Conservation (phyloP, 2,329 filamentous ascomycete species). For the Aschersonia sp. region DNA sequence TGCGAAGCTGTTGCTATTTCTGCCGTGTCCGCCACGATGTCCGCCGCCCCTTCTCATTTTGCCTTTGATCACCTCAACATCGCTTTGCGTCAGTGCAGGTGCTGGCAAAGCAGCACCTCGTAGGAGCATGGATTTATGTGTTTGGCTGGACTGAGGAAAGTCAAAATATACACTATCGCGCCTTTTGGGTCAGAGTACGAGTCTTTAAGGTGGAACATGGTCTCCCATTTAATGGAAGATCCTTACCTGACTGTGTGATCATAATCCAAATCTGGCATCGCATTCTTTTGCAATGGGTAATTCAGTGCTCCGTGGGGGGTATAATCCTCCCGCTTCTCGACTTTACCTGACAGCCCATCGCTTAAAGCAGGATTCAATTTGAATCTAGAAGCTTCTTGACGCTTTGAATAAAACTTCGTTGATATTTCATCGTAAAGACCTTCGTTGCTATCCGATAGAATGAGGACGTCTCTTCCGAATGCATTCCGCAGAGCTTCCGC, state of each 20-base stretch:
- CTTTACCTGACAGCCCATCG: slow-evolving; percentile 63
- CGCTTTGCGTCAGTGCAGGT: slow-evolving; percentile 57
- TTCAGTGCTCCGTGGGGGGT: slow-evolving; percentile 69
- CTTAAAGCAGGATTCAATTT: slow-evolving; percentile 62
- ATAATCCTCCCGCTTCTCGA: slow-evolving; percentile 72
- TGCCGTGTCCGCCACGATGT: not conserved
- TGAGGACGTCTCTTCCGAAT: slow-evolving; percentile 63
- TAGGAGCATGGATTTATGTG: slow-evolving; percentile 89
- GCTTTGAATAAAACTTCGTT: slow-evolving; percentile 83
- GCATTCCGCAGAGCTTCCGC: slow-evolving; percentile 70
- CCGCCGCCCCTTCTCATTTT: not conserved
- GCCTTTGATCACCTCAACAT: slow-evolving; percentile 58
- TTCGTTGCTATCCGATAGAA: slow-evolving; percentile 72
- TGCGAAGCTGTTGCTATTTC: not conserved
- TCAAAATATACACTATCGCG: slow-evolving; percentile 62
- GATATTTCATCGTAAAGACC: slow-evolving; percentile 72
- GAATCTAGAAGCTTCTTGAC: slow-evolving; percentile 50
- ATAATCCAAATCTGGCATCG: slow-evolving; percentile 65
- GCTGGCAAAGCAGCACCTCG: slow-evolving; percentile 63
- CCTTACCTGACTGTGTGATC: slow-evolving; percentile 72
- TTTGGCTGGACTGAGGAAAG: slow-evolving; percentile 55
- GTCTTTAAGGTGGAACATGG: not conserved
- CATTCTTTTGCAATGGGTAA: slow-evolving; percentile 59
- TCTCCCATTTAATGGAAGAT: not conserved
- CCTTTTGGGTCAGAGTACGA: not conserved